Base-by-base conservation (phyloP, 805 yeast species). In the Starmerella etchellsii region DNA sequence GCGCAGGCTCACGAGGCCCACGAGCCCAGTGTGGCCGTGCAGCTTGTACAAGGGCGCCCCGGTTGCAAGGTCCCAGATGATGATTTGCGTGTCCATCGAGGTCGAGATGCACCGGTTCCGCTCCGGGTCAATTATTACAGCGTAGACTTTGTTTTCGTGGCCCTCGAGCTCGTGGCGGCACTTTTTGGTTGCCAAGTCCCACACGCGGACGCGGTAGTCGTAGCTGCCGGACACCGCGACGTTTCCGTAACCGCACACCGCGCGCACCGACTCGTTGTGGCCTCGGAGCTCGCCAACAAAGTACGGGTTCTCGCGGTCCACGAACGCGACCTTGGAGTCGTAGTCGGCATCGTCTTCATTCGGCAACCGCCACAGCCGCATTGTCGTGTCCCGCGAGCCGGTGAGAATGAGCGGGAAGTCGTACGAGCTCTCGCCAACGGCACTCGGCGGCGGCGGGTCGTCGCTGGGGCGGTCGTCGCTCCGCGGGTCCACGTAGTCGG, bases 11-110 rank as follows among this genome's bases (percentile, higher is more conserved):
- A 88, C 66, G 13, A 91, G 65, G 0, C 97, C 98, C 14, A 91
- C 98, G 18, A 91, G 64, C 11, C 88, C 81, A 1, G 82, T 76
- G 59, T 91, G 98, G 1, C 95, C 96, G 42, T 78, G 84, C 34
- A 88, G 64, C 0, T 83, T 72, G 33, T 75, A 67, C 36, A 81
- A 60, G 37, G 79, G 70, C 44, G 71, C 67, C 8, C 96, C 95
- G 15, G 78, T 76, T 31, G 70, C 74, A 39, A 87, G 65, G 59
- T 85, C 87, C 98, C 98, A 91, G 19, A 87, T 77, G 56, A 78
- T 75, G 38, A 91, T 83, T 2, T 83, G 74, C 50, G 82, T 72
- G 58, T 91, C 98, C 78, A 84, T 77, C 3, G 94, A 78, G 0
- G 96, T 95, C 1, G 95, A 80, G 38, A 81, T 79, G 54, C 96